These are phyloP conservation scores for Syzygium malaccense DNA, from an alignment of 441 rosid genomes.

Conservation along the genomic window DNA sequence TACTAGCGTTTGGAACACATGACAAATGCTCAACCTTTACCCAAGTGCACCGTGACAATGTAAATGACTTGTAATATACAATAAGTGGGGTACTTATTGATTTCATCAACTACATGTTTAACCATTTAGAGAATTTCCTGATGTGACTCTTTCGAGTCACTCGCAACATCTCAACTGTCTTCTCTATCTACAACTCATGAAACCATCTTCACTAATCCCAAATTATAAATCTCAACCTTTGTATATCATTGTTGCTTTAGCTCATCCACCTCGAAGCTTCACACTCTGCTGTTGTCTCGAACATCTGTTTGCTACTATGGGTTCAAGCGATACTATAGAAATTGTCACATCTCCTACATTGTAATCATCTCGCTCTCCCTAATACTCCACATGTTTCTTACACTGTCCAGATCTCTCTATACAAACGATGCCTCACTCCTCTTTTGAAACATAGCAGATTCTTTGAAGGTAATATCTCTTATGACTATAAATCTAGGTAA, in stretches of 20 bases:
- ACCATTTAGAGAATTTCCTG: background rate
- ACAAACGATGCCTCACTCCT: background rate
- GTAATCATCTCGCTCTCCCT: background rate
- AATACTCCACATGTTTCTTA: background rate
- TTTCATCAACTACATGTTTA: background rate
- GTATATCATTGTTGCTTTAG: background rate
- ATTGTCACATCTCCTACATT: background rate
- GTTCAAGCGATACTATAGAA: background rate
- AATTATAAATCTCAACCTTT: background rate
- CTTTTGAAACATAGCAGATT: background rate
- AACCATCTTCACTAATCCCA: background rate
- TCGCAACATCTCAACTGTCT: background rate
- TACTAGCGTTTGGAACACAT: background rate
- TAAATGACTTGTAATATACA: background rate
- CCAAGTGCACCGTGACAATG: background rate
- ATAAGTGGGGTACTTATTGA: background rate
- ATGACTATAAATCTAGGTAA: no score
- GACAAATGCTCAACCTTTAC: background rate
- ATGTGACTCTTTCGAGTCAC: background rate
- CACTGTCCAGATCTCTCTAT: background rate
- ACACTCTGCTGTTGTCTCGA: background rate
- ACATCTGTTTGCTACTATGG: background rate
- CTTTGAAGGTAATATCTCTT: background rate
- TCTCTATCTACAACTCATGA: background rate
- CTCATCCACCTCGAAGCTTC: background rate